Base-by-base conservation (phyloP, 2,329 filamentous ascomycete species). In the Nigrograna mackinnonii region DNA sequence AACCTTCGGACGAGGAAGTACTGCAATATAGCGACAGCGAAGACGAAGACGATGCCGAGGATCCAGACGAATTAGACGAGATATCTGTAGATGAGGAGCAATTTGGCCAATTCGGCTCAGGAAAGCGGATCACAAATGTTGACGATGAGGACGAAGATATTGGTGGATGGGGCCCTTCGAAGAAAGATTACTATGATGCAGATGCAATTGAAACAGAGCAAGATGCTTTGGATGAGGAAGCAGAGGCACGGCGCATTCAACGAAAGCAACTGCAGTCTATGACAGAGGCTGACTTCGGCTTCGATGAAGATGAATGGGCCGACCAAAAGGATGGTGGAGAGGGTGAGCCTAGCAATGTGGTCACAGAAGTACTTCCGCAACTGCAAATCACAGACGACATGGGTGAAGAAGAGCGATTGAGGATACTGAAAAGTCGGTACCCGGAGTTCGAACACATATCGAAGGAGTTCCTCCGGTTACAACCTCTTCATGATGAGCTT, bases 151-250 rank as follows among this genome's bases (percentile, higher is more conserved):
- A 81, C 6, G 78, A 79, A 32, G 77, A 82, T 14, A 68, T 83
- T 38, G 84, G 82, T 31, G 91, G 85, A 64, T 97, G 94, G 91
- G 94, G 92, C 21, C 80, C 86, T 4, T 91, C 89, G 2, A 92
- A 83, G 66, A 87, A 87, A 47, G 92, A 96, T 57, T 95, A 96
- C 72, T 99, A 99, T 71, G 82, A 95, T 72, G 89, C 90, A 54
- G 92, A 99, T 68, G 74, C 74, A 7, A 84, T 86, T 43, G 82
- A 86, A 58, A 85, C 82, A 1, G 84, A 86, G 58, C 79, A 82
- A 46, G 84, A 86, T 69, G 94, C 94, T 1, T 71, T 95, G 22
- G 91, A 94, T 61, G 94, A 99, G 75, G 95, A 99, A 69, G 83
- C 80, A 9, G 95, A 99, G 67, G 94, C 92, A 3, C 85, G 86